Evolutionary conservation across 2,329 filamentous ascomycete genomes (phyloP), one percentile per base, ranked within the genome.

Genomic region (Cladosporium sp.): DNA sequence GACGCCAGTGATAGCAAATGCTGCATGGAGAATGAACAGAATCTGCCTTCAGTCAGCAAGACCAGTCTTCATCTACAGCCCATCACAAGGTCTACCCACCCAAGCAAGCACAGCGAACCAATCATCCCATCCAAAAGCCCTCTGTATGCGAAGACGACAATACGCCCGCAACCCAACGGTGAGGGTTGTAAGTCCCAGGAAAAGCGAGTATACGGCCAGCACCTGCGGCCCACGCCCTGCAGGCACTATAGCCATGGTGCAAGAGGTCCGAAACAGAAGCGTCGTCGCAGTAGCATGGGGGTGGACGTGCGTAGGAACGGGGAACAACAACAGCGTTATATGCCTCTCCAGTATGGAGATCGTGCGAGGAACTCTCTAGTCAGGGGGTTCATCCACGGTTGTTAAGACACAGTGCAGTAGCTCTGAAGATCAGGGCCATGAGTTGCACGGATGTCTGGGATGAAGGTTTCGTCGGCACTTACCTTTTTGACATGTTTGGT

Each of bases 1-100:
- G 12, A 53, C 43, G 1, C 53, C 53, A 4, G 38, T 50, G 27
- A 53, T 52, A 29, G 53, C 53, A 16, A 48, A 52, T 6, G 42
- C n/a, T 13, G 53, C 53, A 36, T 53, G 43, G 20, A 48, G 33
- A 11, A 50, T 41, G 33, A 55, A 55, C 40, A 55, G 32, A 8
- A 42, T 22, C 53, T 55, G 38, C 6, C n/a, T 2, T 13, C 43
- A 20, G n/a, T 45, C 38, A 50, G 43, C 18, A 45, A 38, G n/a
- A 32, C n/a, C 20, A 30, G 25, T 35, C 11, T 3, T 27, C 12
- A 7, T 3, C 2, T 7, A n/a, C 22, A 22, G 15, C 7, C 22
- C 16, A 15, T 22, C 29, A 2, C 11, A 32, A 13, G 3, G n/a
- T n/a, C n/a, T n/a, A 16, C 50, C 29, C 29, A 47, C 50, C 50